phyloP scores from a whole-genome alignment of 1,284 basidiomycete genomes.

The Phlebopus sp. region DNA sequence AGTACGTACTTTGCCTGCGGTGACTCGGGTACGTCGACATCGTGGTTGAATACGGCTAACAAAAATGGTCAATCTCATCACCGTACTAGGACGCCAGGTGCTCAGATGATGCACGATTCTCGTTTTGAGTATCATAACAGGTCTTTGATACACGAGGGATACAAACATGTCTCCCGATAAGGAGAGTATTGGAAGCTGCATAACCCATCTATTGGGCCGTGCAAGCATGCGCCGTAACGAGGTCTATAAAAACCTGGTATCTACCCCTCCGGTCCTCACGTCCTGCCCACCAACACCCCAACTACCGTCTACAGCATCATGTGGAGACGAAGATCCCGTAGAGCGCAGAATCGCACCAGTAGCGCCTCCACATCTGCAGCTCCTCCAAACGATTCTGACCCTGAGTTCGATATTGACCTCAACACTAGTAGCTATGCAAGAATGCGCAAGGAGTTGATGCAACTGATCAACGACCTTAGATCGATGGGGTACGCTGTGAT shows the following conservation, averaged over 20 bases:
- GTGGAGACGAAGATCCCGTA: neutral
- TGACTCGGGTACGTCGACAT: too few species aligned
- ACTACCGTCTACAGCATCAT: too few species aligned
- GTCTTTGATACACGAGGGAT: too few species aligned
- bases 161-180: too few species aligned
- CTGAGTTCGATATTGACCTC: slow-evolving; percentile 23
- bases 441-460: slow-evolving; percentile 44
- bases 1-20: too few species aligned
- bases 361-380: slow-evolving; percentile 10
- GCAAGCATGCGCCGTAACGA: neutral
- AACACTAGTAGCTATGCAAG: slow-evolving; percentile 42
- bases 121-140: too few species aligned
- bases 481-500: slow-evolving; percentile 39
- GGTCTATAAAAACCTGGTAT: slow-evolving; percentile 14
- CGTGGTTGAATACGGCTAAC: too few species aligned
- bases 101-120: too few species aligned
- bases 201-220: too few species aligned
- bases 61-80: too few species aligned
- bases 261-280: neutral
- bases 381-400: slow-evolving; percentile 2
- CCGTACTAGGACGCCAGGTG: too few species aligned
- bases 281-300: neutral
- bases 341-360: neutral
- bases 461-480: slow-evolving; percentile 41
- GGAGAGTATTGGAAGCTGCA: too few species aligned